Conservation (phyloP, 2,329 filamentous ascomycete genomes). For the Trichoderma sp. region DNA sequence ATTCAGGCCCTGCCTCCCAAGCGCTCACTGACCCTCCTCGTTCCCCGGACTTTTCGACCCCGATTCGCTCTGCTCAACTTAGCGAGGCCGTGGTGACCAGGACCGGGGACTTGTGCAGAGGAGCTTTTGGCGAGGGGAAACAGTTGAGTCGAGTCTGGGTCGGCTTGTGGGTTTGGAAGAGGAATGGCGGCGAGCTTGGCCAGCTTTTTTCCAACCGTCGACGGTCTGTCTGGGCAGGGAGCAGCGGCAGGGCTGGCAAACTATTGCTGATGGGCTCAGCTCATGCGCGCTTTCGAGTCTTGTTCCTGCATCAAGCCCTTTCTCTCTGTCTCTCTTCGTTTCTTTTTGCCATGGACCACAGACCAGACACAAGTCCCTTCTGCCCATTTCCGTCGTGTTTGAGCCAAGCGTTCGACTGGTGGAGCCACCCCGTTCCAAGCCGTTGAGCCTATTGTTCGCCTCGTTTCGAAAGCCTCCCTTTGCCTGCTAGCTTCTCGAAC, state of each 20-base stretch:
- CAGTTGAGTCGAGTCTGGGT: background rate
- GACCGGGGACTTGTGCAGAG: background rate
- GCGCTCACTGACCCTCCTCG: background rate
- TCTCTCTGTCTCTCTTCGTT: background rate
- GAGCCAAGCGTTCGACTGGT: slow-evolving; percentile 4
- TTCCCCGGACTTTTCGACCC: slow-evolving; percentile 14
- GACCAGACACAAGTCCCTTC: background rate
- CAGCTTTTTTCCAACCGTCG: background rate
- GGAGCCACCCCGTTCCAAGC: slow-evolving; percentile 13
- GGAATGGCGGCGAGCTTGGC: background rate
- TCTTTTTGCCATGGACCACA: background rate
- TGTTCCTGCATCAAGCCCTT: slow-evolving; percentile 12
- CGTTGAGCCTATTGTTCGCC: slow-evolving; percentile 5
- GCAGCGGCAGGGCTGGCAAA: background rate
- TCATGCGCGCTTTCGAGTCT: background rate
- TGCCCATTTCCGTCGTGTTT: slow-evolving; percentile 6
- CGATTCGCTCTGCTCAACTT: slow-evolving; percentile 8
- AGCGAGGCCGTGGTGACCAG: background rate
- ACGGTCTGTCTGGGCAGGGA: background rate
- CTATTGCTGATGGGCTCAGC: background rate
- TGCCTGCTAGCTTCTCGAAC: slow-evolving; percentile 6
- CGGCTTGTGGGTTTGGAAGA: background rate
- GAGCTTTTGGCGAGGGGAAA: background rate
- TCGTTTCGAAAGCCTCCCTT: background rate
- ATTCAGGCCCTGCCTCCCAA: slow-evolving; percentile 1